phyloP scores from a whole-genome alignment of 2,329 filamentous ascomycete species.

The Tolypocladium inflatum region DNA sequence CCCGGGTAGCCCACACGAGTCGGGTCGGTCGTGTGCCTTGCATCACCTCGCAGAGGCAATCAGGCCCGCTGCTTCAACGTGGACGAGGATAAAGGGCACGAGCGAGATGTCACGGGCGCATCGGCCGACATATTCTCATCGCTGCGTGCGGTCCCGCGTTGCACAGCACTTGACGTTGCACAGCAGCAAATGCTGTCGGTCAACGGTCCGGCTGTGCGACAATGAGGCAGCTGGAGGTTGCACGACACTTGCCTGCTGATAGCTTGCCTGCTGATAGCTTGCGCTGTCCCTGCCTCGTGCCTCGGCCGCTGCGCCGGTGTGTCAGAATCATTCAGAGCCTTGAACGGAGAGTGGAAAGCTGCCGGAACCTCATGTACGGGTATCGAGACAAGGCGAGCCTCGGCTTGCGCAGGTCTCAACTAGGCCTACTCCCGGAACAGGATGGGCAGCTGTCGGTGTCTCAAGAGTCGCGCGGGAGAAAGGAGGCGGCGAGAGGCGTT shows the following conservation, averaged over 20 bases:
- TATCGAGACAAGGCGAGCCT: neutral
- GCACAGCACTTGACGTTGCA: neutral
- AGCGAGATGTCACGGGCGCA: neutral
- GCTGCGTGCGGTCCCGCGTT: neutral
- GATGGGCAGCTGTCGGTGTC: neutral
- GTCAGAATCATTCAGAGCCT: neutral
- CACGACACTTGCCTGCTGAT: neutral
- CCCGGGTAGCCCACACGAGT: no score
- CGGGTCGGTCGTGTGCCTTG: no score
- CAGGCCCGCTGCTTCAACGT: neutral
- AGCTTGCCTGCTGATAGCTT: no score
- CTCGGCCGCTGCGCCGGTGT: neutral
- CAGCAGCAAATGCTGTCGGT: neutral
- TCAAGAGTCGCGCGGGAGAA: neutral
- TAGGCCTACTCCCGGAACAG: neutral
- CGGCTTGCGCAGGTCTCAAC: neutral
- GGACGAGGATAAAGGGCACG: neutral
- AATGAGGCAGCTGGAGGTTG: neutral
- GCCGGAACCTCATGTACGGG: neutral
- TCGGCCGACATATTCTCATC: neutral
- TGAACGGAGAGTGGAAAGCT: neutral
- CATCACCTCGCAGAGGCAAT: no score
- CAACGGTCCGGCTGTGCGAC: neutral
- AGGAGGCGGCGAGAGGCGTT: neutral
- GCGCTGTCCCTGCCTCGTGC: neutral